Percentiles rank a stretch among this genome's conserved stretches.
Conservation (phyloP, 2,329 filamentous ascomycete genomes). For the Samsoniella hepiali region DNA sequence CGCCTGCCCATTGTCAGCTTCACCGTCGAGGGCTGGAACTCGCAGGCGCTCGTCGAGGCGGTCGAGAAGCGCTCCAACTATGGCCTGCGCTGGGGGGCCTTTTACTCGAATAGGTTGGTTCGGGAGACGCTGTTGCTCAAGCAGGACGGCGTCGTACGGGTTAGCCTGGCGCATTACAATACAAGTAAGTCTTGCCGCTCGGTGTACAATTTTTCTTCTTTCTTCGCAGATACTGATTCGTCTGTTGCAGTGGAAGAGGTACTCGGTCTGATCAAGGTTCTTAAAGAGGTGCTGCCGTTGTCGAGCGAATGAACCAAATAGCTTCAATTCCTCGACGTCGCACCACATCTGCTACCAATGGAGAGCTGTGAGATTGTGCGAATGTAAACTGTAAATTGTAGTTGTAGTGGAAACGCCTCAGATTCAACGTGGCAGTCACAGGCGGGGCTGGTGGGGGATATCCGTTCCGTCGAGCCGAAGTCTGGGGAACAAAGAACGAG, state of each 20-base stretch:
- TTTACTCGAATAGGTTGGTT: constrained; percentile 64
- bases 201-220: background rate
- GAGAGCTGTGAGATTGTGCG: background rate
- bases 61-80: constrained; percentile 58
- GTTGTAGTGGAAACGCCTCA: background rate
- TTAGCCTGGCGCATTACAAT: constrained; percentile 74
- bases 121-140: constrained; percentile 56
- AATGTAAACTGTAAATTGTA: background rate
- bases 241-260: constrained; percentile 16
- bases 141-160: constrained; percentile 59
- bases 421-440: background rate
- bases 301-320: constrained; percentile 7
- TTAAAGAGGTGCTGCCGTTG: constrained; percentile 6
- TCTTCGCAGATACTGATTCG: constrained; percentile 17
- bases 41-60: constrained; percentile 56
- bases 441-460: background rate
- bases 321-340: background rate
- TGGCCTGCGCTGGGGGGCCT: constrained; percentile 64
- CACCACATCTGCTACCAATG: background rate
- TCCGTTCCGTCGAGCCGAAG: background rate
- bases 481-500: background rate
- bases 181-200: constrained; percentile 47
- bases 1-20: constrained; percentile 68
- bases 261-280: constrained; percentile 14
- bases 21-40: constrained; percentile 53